Evolutionary conservation across 2,329 filamentous ascomycete species (phyloP).

Genomic region (Xylariaceae sp.): DNA sequence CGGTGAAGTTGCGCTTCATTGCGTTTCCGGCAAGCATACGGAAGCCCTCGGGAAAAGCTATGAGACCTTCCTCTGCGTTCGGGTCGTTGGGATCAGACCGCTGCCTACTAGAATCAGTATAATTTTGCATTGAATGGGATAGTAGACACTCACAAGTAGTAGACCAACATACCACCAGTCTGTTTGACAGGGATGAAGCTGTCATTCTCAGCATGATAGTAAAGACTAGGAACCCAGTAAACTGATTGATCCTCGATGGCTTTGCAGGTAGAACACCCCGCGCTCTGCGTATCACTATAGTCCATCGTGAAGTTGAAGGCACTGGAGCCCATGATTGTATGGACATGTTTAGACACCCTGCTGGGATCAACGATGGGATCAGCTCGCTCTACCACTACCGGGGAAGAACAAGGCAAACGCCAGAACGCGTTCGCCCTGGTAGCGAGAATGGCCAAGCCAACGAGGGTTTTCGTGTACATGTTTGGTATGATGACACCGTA

Average conservation of each 20-base stretch:
- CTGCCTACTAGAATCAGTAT: constrained; percentile 24
- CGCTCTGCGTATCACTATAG: constrained; percentile 46
- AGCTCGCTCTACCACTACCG: constrained; percentile 39
- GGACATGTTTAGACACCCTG: constrained; percentile 49
- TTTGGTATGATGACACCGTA: constrained; percentile 5
- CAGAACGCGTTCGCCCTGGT: constrained; percentile 22
- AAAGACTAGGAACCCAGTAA: constrained; percentile 62
- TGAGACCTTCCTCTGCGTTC: constrained; percentile 42
- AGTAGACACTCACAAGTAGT: constrained; percentile 43
- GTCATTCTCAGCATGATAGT: constrained; percentile 48
- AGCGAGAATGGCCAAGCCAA: constrained; percentile 16
- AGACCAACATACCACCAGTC: constrained; percentile 41
- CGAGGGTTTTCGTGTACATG: constrained; percentile 8
- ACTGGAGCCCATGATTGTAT: constrained; percentile 58
- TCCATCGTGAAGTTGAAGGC: constrained; percentile 52
- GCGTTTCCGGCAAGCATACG: constrained; percentile 62
- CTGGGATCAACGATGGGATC: constrained; percentile 58
- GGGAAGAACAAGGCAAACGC: constrained; percentile 25
- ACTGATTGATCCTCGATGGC: constrained; percentile 58
- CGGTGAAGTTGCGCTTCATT: constrained; percentile 43
- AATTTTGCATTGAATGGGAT: neutral
- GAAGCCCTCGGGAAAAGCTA: constrained; percentile 57
- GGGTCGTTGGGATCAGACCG: constrained; percentile 37
- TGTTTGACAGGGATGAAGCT: constrained; percentile 50
- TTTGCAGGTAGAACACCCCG: constrained; percentile 60